phyloP scores from a whole-genome alignment of 306 rosid species.

The Corylus avellana region DNA sequence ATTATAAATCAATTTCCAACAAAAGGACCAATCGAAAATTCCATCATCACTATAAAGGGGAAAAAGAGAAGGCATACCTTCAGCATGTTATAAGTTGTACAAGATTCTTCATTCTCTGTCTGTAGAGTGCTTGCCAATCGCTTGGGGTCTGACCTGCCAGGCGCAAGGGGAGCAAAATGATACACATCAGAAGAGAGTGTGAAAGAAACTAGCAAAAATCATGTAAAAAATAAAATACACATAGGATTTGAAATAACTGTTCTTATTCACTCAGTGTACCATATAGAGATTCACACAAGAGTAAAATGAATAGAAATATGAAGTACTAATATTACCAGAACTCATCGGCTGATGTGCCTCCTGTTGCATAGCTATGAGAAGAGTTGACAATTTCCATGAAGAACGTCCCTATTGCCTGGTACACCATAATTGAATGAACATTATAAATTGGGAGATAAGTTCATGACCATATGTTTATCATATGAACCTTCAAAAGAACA shows the following conservation, averaged over 20 bases:
- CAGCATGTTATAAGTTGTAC: slow-evolving; percentile 91
- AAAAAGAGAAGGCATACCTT: slow-evolving; percentile 47
- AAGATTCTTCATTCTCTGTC: slow-evolving; percentile 82
- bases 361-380: slow-evolving; percentile 94
- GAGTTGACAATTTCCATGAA: slow-evolving; percentile 85
- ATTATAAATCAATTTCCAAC: background rate
- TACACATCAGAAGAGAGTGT: slow-evolving; percentile 10
- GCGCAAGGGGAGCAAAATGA: slow-evolving; percentile 11
- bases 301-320: slow-evolving; percentile 24
- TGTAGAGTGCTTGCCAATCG: slow-evolving; percentile 53
- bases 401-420: slow-evolving; percentile 71
- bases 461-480: slow-evolving; percentile 5
- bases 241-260: slow-evolving; percentile 4
- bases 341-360: slow-evolving; percentile 85
- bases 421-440: slow-evolving; percentile 19
- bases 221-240: background rate
- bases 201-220: slow-evolving; percentile 9
- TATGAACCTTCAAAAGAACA: background rate
- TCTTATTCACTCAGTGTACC: slow-evolving; percentile 2
- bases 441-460: slow-evolving; percentile 19
- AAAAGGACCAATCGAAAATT: slow-evolving; percentile 4
- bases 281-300: slow-evolving; percentile 18
- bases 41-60: slow-evolving; percentile 9
- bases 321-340: slow-evolving; percentile 61
- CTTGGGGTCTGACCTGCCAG: slow-evolving; percentile 63